Percentiles rank a stretch among this genome's conserved stretches.
Evolutionary conservation across 768 basidiomycete genomes (phyloP).

Genomic region (Tulasnella sp.): DNA sequence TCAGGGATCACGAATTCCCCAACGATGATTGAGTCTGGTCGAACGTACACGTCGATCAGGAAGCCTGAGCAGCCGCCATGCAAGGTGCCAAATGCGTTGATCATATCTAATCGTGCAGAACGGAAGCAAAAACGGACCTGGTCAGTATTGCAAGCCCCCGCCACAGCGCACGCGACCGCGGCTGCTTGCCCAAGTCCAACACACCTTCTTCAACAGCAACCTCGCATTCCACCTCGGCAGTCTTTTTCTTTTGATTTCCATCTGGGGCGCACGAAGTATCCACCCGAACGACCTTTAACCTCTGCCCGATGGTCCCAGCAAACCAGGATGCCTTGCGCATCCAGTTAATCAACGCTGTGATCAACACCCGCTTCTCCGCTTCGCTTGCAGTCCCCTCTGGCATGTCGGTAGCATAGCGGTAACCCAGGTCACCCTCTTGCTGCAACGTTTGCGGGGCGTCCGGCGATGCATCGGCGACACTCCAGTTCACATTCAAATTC

Average conservation of each 20-base stretch:
- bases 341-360: constrained; percentile 11
- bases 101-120: constrained; percentile 7
- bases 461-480: constrained; percentile 2
- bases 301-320: constrained; percentile 15
- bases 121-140: background rate
- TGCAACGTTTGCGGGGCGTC: background rate
- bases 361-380: constrained; percentile 11
- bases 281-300: constrained; percentile 14
- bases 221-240: constrained; percentile 14
- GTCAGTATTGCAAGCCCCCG: background rate
- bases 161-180: background rate
- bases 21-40: no score
- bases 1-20: background rate
- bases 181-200: background rate
- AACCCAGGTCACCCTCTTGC: background rate
- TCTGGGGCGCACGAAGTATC: constrained; percentile 1
- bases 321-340: constrained; percentile 23
- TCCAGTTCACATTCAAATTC: constrained; percentile 2
- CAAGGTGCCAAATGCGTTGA: constrained; percentile 14
- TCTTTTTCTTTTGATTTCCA: constrained; percentile 17
- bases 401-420: constrained; percentile 5
- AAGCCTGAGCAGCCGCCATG: constrained; percentile 20
- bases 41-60: constrained; percentile 18
- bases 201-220: constrained; percentile 16
- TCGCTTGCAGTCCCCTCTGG: constrained; percentile 11